Evolutionary conservation across 495 filamentous ascomycete species (phyloP), one percentile per base, ranked within the genome.

Genomic region (Lepidopterella palustris): DNA sequence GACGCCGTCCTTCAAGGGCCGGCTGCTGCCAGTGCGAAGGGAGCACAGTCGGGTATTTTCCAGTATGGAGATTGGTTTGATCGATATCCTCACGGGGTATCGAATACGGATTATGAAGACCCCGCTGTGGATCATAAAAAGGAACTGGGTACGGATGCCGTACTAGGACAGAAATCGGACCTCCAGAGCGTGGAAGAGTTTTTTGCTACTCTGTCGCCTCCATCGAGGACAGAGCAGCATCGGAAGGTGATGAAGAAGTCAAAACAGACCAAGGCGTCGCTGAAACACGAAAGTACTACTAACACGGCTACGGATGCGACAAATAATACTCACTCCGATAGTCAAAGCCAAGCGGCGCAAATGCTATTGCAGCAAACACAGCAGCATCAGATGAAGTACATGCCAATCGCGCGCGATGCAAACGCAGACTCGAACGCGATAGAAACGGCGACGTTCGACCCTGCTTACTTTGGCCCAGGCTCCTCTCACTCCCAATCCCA

Each of bases 11-110:
- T 68, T 24, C 35, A 59, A 4, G 68, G 68, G 3, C 20, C 60
- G 0, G 10, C 23, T 4, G 31, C 54, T 2, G 47, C 29, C 27
- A 63, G 57, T 18, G 51, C 58, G 6, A 64, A 67, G 13, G 60
- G 53, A 11, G 49, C 55, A 23, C 66, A 70, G n/a, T 60, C 81
- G 1, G 74, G 76, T 11, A 89, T 96, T 71, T 92, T 96, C 75
- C 92, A 97, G 68, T 98, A 97, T 65, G 92, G 92, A 32, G 93
- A 98, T 72, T 98, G 93, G 93, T 97, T 97, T 68, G 84, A 92
- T 68, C 85, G 89, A 63, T 97, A 97, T 74, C 93, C 93, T 0
- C 89, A 93, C 66, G 93, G 93, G 10, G 89, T 97, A 21, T 88
- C 89, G 26, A 80, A 86, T 54, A 78, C 85, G 9, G 87, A 93